Evolutionary conservation across 768 basidiomycete species (phyloP), one percentile per base, ranked within the genome.

Genomic region (Mycena floridula): DNA sequence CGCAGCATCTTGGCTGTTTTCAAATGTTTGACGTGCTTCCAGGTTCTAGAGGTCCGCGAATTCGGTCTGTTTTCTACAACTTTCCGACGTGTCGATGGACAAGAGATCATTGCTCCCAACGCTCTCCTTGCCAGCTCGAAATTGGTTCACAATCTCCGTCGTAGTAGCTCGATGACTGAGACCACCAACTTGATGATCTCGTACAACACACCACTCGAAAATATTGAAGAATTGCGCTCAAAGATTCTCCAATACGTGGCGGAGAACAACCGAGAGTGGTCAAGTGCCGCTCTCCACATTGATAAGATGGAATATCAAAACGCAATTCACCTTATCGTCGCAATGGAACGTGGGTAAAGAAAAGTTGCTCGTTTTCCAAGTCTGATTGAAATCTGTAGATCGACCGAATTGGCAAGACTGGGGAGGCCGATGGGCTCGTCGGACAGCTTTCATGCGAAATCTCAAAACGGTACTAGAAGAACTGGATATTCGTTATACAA

Each of bases 361-460:
- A 30, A 38, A 9, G 37, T 27, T 40, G 13, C 23, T 25, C 18
- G n/a, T 24, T 42, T 23, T 9, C 5, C 5, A 24, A 24, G 26
- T 22, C 25, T 35, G 37, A 32, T 39, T 15, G 40, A 9, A 25
- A 2, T 27, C 16, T 27, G 40, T 37, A 85, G 83, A 89, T 62
- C 79, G 83, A 42, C 73, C 81, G 27, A 88, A 87, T 56, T 90
- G 87, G 88, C 88, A 89, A 57, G 85, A 89, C 56, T 90, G 87
- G 87, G 86, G 84, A 39, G 88, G 77, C 16, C 70, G 86, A 46
- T 88, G 84, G 86, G 68, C 66, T 7, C 80, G 86, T 37, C 80
- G 87, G 50, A 89, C 77, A 9, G 68, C 63, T 20, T 85, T 89
- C 60, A 89, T 89, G 87, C 76, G 81, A 28, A 61, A 82, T 52